Base-by-base conservation (phyloP, 176 grass and related monocot genomes). In the Stipa capillata region DNA sequence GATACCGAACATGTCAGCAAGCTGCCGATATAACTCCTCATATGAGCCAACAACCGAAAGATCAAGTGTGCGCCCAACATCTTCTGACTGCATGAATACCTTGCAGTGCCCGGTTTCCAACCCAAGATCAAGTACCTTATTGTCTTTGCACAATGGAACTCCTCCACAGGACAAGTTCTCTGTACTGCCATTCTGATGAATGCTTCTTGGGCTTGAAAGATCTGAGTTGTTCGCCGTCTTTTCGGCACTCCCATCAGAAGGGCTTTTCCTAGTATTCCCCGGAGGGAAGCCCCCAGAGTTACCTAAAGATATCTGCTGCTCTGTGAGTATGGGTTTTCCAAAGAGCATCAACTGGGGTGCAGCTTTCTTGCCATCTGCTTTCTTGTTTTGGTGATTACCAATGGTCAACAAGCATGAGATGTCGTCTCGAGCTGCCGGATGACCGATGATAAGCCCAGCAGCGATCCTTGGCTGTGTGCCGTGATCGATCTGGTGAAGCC, bases 31-130 rank as follows among this genome's bases (percentile, higher is more conserved):
- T 7, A 99, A 43, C 50, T 99, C 92, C 47, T 99, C 97, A 0
- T 99, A 99, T 11, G 97, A 99, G 13, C 65, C 82, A 82, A 99
- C 82, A 65, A 68, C 84, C 6, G 92, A 62, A 41, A 99, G 87
- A 51, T 99, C 97, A 9, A 99, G 84, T 0, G 97, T 96, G 34
- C 97, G 88, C 17, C 97, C 92, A 16, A 99, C 88, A 79, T 99
- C 97, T 60, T 93, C 97, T 28, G 92, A 90, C 44, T 99, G 90
- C 92, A 99, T 82, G 70, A 99, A 99, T 18, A 99, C 93, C 82
- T 99, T 99, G 89, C 97, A 99, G 72, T 91, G 92, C 8, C 86
- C 88, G 11, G 81, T 95, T 45, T 95, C 88, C 53, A 89, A 44
- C 60, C 81, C 92, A 72, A 93, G 80, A 73, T 89, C 89, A 14